A percentile compares a stretch with the other conserved stretches of the same genome.
Evolutionary conservation across 768 basidiomycete species (phyloP).

Genomic region (Suillus placidus): DNA sequence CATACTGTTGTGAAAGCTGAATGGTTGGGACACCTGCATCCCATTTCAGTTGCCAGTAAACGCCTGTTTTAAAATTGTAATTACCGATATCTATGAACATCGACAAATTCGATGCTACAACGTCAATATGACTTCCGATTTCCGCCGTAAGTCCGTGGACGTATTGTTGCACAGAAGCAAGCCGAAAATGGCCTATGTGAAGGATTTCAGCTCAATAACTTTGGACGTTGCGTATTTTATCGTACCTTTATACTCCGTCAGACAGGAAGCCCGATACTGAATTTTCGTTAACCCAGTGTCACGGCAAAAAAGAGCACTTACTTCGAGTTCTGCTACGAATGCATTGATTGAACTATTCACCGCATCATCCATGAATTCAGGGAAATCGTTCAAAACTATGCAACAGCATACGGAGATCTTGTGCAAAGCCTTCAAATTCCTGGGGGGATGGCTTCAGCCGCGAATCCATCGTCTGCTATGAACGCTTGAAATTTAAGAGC

Average conservation of each 20-base stretch:
- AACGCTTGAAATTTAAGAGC: constrained; percentile 35
- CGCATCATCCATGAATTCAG: constrained; percentile 46
- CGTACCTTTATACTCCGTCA: constrained; percentile 42
- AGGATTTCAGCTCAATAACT: not conserved
- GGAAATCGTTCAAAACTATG: constrained; percentile 48
- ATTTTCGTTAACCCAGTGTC: constrained; percentile 1
- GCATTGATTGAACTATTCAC: constrained; percentile 43
- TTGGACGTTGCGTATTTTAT: not conserved
- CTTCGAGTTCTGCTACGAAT: constrained; percentile 45
- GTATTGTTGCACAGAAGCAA: constrained; percentile 46
- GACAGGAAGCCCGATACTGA: constrained; percentile 48
- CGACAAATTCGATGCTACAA: constrained; percentile 40
- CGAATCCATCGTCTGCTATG: constrained; percentile 35
- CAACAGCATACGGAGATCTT: constrained; percentile 43
- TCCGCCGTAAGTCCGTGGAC: constrained; percentile 43
- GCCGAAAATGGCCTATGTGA: constrained; percentile 43
- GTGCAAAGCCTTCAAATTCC: constrained; percentile 42
- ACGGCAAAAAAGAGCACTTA: constrained; percentile 13
- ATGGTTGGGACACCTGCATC: constrained; percentile 44
- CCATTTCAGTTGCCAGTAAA: constrained; percentile 1
- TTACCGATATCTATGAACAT: constrained; percentile 47
- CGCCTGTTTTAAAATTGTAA: constrained; percentile 19
- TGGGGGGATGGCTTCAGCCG: constrained; percentile 44
- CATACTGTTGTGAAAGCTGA: constrained; percentile 45
- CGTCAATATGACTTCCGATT: constrained; percentile 46